Evolutionary conservation across 192 early-diverging fungal genomes (phyloP), one percentile per base, ranked within the genome.

Genomic region (Bifiguratus adelaidae): DNA sequence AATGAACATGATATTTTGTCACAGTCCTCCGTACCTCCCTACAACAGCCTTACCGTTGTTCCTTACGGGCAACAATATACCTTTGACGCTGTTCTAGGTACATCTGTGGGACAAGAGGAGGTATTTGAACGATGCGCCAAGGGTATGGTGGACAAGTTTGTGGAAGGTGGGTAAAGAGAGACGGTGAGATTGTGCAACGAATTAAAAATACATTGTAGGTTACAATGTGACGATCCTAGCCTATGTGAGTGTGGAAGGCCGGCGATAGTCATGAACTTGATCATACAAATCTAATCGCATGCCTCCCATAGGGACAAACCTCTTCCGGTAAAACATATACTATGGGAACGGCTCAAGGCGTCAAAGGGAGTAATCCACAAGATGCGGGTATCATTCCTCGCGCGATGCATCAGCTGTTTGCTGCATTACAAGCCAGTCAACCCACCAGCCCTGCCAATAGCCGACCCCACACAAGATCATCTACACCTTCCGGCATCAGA

Each of bases 171-270:
- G 25, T 16, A 32, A 13, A 24, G 7, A 12, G 23, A 25, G 32
- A 33, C n/a, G 8, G 8, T 9, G 8, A 33, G n/a, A n/a, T n/a
- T n/a, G n/a, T n/a, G n/a, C n/a, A 33, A 33, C 8, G n/a, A 34
- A 34, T 25, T 48, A 23, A 27, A 63, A 69, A 38, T 83, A 85
- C 50, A 55, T 85, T 25, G 75, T 84, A 70, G 94, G 94, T 15
- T 92, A 88, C 56, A 97, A 96, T 66, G 86, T 84, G 20, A 96
- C 95, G 0, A 83, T 98, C 29, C 71, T 98, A 41, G 95, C 95
- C 30, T 86, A 87, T 72, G 86, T 65, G 49, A 41, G 26, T 4
- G 16, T 7, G 27, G 7, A 33, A 48, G 26, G 26, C 3, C 30
- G 24, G 2, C 2, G 28, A 13, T 2, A 16, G 11, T 12, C 3